These are phyloP conservation scores for Aspergillus indologenus DNA, from an alignment of 495 filamentous ascomycete genomes.

Conservation along the genomic window DNA sequence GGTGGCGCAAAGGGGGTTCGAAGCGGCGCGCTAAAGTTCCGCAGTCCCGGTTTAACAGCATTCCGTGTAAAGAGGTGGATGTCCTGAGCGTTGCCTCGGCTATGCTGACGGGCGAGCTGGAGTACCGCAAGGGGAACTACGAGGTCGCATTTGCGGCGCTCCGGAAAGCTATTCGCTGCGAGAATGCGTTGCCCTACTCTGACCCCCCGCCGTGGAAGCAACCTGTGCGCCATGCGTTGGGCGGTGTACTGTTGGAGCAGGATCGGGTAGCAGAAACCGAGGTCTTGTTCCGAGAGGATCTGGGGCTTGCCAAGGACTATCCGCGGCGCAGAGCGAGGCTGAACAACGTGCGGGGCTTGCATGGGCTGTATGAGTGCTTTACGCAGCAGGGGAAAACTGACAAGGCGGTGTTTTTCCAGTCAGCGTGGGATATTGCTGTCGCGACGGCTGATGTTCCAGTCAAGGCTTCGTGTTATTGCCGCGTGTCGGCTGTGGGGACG, in stretches of 20 bases:
- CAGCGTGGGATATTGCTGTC: constrained; percentile 47
- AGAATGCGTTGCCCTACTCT: constrained; percentile 58
- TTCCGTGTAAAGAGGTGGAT: constrained; percentile 50
- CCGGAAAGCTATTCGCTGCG: constrained; percentile 44
- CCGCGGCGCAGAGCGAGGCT: constrained; percentile 58
- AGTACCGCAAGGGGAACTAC: constrained; percentile 54
- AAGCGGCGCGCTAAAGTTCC: constrained; percentile 44
- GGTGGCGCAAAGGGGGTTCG: constrained; percentile 39
- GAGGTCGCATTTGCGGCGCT: constrained; percentile 50
- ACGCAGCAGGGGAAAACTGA: constrained; percentile 42
- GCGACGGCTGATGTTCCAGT: constrained; percentile 59
- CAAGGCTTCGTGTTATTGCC: constrained; percentile 60
- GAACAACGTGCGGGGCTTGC: constrained; percentile 66
- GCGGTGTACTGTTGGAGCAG: constrained; percentile 61
- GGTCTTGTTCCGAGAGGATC: constrained; percentile 56
- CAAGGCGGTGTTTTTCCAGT: constrained; percentile 49
- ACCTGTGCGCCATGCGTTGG: constrained; percentile 62
- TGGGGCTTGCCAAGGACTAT: constrained; percentile 55
- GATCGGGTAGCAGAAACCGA: constrained; percentile 52
- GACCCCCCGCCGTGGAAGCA: constrained; percentile 74
- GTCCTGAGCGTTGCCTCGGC: constrained; percentile 51
- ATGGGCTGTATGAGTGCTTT: constrained; percentile 64
- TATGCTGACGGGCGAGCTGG: constrained; percentile 64
- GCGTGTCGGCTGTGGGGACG: constrained; percentile 21
- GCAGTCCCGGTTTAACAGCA: constrained; percentile 46